Conservation (phyloP, 2,329 filamentous ascomycete genomes). For the Alternaria triticimaculans region DNA sequence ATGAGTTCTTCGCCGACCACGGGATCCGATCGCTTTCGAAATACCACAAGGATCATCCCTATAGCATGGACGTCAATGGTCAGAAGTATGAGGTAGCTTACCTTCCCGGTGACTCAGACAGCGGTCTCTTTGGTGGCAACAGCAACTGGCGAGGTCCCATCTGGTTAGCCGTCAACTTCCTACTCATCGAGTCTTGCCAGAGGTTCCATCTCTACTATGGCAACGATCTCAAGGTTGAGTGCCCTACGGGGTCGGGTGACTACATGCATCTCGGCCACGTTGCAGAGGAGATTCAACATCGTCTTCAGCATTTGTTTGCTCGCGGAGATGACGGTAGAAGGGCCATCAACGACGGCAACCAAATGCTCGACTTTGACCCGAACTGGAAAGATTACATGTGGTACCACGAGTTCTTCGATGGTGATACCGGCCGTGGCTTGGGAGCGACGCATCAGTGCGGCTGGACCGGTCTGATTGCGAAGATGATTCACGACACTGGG, state of each 20-base stretch:
- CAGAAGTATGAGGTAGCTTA: constrained; percentile 88
- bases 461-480: constrained; percentile 94
- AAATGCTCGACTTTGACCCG: constrained; percentile 87
- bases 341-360: constrained; percentile 84
- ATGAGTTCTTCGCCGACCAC: constrained; percentile 88
- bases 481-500: constrained; percentile 98
- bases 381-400: constrained; percentile 93
- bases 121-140: constrained; percentile 92
- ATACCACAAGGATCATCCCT: constrained; percentile 86
- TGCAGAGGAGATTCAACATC: constrained; percentile 92
- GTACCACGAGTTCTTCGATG: constrained; percentile 98
- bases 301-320: constrained; percentile 88
- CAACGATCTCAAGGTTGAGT: constrained; percentile 85
- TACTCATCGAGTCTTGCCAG: constrained; percentile 92
- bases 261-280: constrained; percentile 96
- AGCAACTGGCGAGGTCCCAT: constrained; percentile 96
- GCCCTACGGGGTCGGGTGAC: constrained; percentile 89
- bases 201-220: constrained; percentile 97
- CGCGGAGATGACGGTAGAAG: constrained; percentile 83
- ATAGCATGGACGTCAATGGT: constrained; percentile 94
- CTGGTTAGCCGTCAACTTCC: constrained; percentile 95
- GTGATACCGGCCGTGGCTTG: constrained; percentile 85
- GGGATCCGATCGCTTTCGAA: constrained; percentile 93
- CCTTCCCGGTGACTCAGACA: constrained; percentile 94
- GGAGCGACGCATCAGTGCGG: constrained; percentile 95